These are phyloP conservation scores for Saturnispora halmiae DNA, from an alignment of 805 yeast genomes.

Conservation along the genomic window DNA sequence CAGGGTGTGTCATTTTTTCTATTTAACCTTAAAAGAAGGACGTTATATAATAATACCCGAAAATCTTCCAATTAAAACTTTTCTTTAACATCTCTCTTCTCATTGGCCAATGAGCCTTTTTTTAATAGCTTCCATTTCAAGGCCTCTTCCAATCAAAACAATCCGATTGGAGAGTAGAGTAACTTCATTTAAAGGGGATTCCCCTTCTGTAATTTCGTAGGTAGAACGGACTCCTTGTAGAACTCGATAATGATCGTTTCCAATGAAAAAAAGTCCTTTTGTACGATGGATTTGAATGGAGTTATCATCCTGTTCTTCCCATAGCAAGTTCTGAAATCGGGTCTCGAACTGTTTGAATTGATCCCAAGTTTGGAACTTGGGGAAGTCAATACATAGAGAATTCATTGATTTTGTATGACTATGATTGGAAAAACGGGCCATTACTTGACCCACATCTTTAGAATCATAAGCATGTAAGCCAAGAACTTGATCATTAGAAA, in stretches of 20 bases:
- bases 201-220: constrained; percentile 58
- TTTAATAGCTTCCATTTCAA: background rate
- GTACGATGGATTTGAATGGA: constrained; percentile 66
- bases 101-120: constrained; percentile 14
- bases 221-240: constrained; percentile 92
- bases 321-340: constrained; percentile 62
- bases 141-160: constrained; percentile 28
- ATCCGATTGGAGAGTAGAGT: constrained; percentile 17
- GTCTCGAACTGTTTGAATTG: constrained; percentile 43
- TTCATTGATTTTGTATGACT: too few relatives aligned
- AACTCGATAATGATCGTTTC: constrained; percentile 37
- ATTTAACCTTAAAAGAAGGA: too few relatives aligned
- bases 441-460: constrained; percentile 21
- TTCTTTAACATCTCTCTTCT: constrained; percentile 5
- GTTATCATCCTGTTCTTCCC: constrained; percentile 53
- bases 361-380: constrained; percentile 26
- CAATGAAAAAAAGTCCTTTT: constrained; percentile 59
- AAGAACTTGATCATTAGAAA: constrained; percentile 55
- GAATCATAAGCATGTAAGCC: constrained; percentile 73
- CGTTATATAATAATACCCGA: too few relatives aligned
- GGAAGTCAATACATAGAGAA: constrained; percentile 43
- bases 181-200: constrained; percentile 13
- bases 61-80: too few relatives aligned
- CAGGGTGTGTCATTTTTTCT: constrained; percentile 37
- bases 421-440: too few relatives aligned